Base-by-base conservation (phyloP, 2,329 filamentous ascomycete genomes). In the Dothidotthia symphoricarpi region DNA sequence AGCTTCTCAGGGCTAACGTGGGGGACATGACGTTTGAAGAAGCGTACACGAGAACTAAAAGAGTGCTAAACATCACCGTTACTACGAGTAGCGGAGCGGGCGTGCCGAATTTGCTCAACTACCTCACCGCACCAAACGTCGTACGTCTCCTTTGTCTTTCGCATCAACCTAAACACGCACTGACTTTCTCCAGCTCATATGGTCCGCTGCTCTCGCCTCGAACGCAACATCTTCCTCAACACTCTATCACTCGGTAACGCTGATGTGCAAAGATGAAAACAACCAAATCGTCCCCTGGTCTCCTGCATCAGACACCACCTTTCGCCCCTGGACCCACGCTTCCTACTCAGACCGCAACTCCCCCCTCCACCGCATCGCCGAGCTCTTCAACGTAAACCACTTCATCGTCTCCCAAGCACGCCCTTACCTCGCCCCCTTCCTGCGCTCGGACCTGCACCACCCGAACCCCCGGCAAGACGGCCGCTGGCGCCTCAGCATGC, bases 11-110 rank as follows among this genome's bases (percentile, higher is more conserved):
- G 40, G 81, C 83, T 11, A 95, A 95, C 51, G 82, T 95, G 11
- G 90, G 89, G 8, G 86, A 95, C 55, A 64, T 95, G 45, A 96
- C 90, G 0, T 97, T 97, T 58, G 88, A 94, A 65, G 91, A 96
- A 69, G 91, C 91, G 0, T 95, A 90, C 59, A 79, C 83, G 34
- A 81, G 82, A 45, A 95, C 88, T 26, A 93, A 93, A 60, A 76
- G 88, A 34, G 82, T 95, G 3, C 72, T 97, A 52, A 96, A 96
- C 62, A 96, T 97, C 49, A 95, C 89, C 0, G 83, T 96, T 15
- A 86, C 86, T 0, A 87, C 85, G 1, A 82, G 81, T 15, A 81
- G 80, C 5, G 80, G 83, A 45, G 82, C 81, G 11, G 88, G 87
- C 24, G 81, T 91, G 1, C 90, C 90, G 2, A 89, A 85, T 31